These are phyloP conservation scores for Penicillium sp. DNA, from an alignment of 2,329 filamentous ascomycete genomes.

Conservation along the genomic window DNA sequence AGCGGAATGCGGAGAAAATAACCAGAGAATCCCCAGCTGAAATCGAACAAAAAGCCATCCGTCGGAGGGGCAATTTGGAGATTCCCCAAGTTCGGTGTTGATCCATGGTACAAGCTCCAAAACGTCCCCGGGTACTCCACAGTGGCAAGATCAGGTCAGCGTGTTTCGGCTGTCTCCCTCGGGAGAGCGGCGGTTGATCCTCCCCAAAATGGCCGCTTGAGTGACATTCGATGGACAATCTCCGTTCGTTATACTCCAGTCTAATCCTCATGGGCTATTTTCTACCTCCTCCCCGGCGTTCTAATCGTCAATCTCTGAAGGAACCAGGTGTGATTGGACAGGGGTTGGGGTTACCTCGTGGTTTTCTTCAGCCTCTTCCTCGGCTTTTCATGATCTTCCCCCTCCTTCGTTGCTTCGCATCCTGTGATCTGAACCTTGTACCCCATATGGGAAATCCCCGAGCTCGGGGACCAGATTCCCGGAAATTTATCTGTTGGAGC, in stretches of 20 bases:
- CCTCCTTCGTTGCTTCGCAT: neutral
- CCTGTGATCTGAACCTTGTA: slow-evolving; percentile 4
- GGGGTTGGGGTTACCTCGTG: neutral
- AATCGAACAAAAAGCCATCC: neutral
- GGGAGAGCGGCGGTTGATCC: slow-evolving; percentile 9
- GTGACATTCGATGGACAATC: neutral
- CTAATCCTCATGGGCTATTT: neutral
- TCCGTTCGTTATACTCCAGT: slow-evolving; percentile 2
- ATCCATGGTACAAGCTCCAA: neutral
- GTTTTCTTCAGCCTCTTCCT: slow-evolving; percentile 10
- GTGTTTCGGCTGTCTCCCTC: neutral
- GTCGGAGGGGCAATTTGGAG: too few relatives aligned
- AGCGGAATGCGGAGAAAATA: slow-evolving; percentile 5
- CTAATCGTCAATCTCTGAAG: neutral
- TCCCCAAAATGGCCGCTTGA: neutral
- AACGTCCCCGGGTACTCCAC: neutral
- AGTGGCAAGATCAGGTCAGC: neutral
- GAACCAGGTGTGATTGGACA: slow-evolving; percentile 1
- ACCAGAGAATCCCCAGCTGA: neutral
- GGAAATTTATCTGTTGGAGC: slow-evolving; percentile 2
- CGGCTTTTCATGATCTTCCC: neutral
- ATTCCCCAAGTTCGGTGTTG: too few relatives aligned
- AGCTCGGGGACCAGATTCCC: slow-evolving; percentile 3
- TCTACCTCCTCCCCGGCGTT: neutral
- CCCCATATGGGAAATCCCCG: neutral